phyloP scores from a whole-genome alignment of 225 moss, liverwort and hornwort species.

The Takakia lepidozioides region DNA sequence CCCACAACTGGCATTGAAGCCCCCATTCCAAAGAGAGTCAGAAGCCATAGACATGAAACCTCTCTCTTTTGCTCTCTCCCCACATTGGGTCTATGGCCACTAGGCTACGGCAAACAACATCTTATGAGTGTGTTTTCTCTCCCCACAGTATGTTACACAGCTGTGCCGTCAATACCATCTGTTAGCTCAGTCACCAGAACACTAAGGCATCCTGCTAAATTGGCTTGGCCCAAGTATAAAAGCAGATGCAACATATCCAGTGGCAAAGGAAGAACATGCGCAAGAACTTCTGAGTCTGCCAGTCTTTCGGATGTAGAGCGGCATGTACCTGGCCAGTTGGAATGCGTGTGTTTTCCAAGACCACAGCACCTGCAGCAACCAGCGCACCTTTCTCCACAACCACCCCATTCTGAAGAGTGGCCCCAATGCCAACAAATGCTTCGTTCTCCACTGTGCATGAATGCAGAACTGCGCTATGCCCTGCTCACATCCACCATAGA shows the following conservation, averaged over 20 bases:
- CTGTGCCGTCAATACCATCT: not conserved
- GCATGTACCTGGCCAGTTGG: conserved; percentile 69
- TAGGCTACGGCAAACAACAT: not conserved
- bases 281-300: no score
- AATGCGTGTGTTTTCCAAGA: conserved; percentile 70
- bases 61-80: not conserved
- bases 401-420: conserved; percentile 85
- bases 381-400: conserved; percentile 90
- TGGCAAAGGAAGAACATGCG: conserved; percentile 1
- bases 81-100: not conserved
- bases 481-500: conserved; percentile 21
- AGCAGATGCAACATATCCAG: not conserved
- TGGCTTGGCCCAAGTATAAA: not conserved
- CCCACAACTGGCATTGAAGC: conserved; percentile 64
- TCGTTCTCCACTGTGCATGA: conserved; percentile 94
- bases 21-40: not conserved
- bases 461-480: conserved; percentile 94
- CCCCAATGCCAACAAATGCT: conserved; percentile 93
- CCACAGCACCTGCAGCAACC: conserved; percentile 88
- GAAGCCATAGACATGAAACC: not conserved
- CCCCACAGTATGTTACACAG: not conserved
- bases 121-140: not conserved
- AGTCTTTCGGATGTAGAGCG: no score
- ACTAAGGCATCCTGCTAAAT: not conserved
- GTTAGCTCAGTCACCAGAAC: not conserved